Evolutionary conservation across 179 eudicot species (phyloP), one percentile per base, ranked within the genome.

Genomic region (Corrigiola litoralis): DNA sequence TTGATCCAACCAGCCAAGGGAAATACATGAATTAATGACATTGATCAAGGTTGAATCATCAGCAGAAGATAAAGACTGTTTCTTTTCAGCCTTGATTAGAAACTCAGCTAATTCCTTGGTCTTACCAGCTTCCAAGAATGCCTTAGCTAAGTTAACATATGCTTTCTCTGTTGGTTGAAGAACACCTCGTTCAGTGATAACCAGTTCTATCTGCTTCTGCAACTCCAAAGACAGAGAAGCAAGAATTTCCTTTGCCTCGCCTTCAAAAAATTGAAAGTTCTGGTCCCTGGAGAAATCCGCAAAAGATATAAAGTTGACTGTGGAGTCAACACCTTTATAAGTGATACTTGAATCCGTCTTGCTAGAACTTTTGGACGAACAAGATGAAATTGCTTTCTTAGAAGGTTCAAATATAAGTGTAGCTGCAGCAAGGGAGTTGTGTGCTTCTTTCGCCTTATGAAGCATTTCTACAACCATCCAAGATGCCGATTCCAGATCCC

Each of bases 391-490:
- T 46, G 38, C 66, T 33, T 69, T 67, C 66, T 66, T 72, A 63
- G 76, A 31, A 41, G 68, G 67, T 65, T 79, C 89, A 73, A 84
- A 79, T 25, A 48, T 18, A 20, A 94, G 75, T 0, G 73, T 84
- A 50, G 87, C 81, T 6, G 80, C 70, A 62, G 88, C 95, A 61
- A 87, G 82, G 65, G 95, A 84, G 77, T 84, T 84, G 28, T 65
- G 82, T 29, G 96, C 96, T 75, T 87, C 80, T 79, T 75, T 90
- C 63, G 89, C 95, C 81, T 90, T 94, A 54, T 77, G 79, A 53
- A 90, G 85, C 99, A 94, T 94, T 62, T 90, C 94, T 33, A 94
- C 66, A 69, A 94, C 88, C 97, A 94, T 94, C 44, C 63, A 69
- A 20, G 94, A 86, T 33, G 86, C 95, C 41, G 87, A 81, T 66